Evolutionary conservation across 306 rosid genomes (phyloP), one percentile per base, ranked within the genome.

Genomic region (Delonix regia): DNA sequence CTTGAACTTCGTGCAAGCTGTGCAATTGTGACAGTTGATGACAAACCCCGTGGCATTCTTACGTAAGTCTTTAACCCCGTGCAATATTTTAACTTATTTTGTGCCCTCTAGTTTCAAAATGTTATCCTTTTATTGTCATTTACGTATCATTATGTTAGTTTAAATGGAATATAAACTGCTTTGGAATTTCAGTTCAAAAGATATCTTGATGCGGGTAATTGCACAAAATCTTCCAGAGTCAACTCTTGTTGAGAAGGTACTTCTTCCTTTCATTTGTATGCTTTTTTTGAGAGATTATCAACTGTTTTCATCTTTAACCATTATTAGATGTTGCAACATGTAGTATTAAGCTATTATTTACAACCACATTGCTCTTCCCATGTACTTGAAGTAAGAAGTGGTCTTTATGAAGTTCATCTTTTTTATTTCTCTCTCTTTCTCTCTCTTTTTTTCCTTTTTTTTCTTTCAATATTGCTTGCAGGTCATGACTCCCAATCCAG

Each of bases 401-500:
- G 33, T 12, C 71, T 70, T 74, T 75, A 15, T 38, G 56, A 52
- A 71, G 53, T 72, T 79, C 70, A 48, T 65, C 48, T n/a, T 41
- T 77, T 64, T 69, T 59, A 55, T 77, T 22, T 83, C 34, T 22
- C 53, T 53, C 42, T 69, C 19, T 47, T 69, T 83, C 34, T 22
- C 53, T 53, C 42, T 69, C 19, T 47, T 69, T n/a, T n/a, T n/a
- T n/a, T n/a, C n/a, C n/a, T 78, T 59, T 57, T 69, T 83, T 73
- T 33, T 76, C 36, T 80, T 80, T 74, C 72, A 38, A 73, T 84
- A 75, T 78, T 55, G 66, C 72, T 60, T 77, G 74, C 80, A 96
- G 99, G 96, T 96, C 71, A 93, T 96, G 98, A 96, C 99, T 78
- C 97, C 97, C 73, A 91, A 93, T 84, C 99, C 99, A 78, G 93